These are phyloP conservation scores for Leishmania guyanensis DNA, from an alignment of 208 protist genomes.

Conservation along the genomic window DNA sequence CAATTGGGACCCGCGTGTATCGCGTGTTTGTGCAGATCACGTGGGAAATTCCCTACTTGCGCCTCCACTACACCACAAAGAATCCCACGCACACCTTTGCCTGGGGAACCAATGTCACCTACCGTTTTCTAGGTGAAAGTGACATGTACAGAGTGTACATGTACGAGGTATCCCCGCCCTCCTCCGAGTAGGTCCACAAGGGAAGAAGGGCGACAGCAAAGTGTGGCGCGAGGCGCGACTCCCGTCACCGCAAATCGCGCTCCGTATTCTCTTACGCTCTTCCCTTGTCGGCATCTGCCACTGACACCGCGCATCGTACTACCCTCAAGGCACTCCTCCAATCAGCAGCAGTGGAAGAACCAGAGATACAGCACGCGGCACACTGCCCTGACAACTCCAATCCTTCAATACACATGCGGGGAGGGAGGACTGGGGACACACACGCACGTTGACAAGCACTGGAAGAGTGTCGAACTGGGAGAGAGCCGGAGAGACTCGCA, in stretches of 20 bases:
- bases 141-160: conserved; percentile 83
- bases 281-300: neutral
- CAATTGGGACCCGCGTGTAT: conserved; percentile 12
- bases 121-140: conserved; percentile 66
- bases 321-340: neutral
- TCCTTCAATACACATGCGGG: no score
- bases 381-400: no score
- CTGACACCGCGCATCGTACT: neutral
- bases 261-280: neutral
- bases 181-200: neutral
- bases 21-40: conserved; percentile 81
- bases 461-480: neutral
- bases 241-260: neutral
- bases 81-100: conserved; percentile 44
- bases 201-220: neutral
- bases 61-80: conserved; percentile 66
- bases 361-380: no score
- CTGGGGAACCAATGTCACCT: conserved; percentile 57
- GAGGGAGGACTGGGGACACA: neutral
- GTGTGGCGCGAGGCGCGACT: neutral
- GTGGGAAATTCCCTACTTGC: conserved; percentile 80
- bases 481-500: neutral
- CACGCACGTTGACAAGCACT: neutral
- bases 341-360: neutral
- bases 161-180: conserved; percentile 44